Percentiles rank a stretch among this genome's conserved stretches.
Evolutionary conservation across 2,329 filamentous ascomycete genomes (phyloP).

Genomic region (Lithohypha guttulata): DNA sequence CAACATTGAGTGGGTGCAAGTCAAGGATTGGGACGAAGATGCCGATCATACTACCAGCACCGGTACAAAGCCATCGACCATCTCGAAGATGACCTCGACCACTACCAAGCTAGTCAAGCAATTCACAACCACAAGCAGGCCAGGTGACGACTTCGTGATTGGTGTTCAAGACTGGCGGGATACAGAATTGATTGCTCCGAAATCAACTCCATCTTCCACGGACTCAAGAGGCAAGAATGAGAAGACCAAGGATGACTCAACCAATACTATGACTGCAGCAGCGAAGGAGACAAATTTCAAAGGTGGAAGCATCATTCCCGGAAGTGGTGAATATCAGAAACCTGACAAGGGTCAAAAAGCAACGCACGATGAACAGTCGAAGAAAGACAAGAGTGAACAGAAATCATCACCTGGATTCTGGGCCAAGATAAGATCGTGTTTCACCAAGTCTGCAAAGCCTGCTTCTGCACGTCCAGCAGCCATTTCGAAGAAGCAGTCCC

Average conservation of each 20-base stretch:
- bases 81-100: conserved; percentile 11
- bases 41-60: conserved; percentile 21
- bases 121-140: conserved; percentile 21
- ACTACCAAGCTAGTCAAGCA: conserved; percentile 21
- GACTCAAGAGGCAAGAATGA: conserved; percentile 11
- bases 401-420: conserved; percentile 3
- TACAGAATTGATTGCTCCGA: conserved; percentile 53
- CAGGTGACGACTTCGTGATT: conserved; percentile 59
- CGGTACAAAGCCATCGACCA: conserved; percentile 18
- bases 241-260: conserved; percentile 20
- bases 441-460: conserved; percentile 10
- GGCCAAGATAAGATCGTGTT: conserved; percentile 13
- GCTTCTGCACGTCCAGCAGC: neutral
- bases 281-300: conserved; percentile 34
- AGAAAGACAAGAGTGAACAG: conserved; percentile 1
- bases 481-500: conserved; percentile 15
- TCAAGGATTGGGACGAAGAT: conserved; percentile 54
- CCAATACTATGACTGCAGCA: conserved; percentile 14
- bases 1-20: conserved; percentile 60
- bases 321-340: conserved; percentile 56
- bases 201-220: conserved; percentile 14
- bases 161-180: conserved; percentile 83
- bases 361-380: conserved; percentile 7
- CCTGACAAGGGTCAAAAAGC: conserved; percentile 4
- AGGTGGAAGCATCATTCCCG: conserved; percentile 59